Conservation (phyloP, 2,329 filamentous ascomycete genomes). For the Cadophora sp. region DNA sequence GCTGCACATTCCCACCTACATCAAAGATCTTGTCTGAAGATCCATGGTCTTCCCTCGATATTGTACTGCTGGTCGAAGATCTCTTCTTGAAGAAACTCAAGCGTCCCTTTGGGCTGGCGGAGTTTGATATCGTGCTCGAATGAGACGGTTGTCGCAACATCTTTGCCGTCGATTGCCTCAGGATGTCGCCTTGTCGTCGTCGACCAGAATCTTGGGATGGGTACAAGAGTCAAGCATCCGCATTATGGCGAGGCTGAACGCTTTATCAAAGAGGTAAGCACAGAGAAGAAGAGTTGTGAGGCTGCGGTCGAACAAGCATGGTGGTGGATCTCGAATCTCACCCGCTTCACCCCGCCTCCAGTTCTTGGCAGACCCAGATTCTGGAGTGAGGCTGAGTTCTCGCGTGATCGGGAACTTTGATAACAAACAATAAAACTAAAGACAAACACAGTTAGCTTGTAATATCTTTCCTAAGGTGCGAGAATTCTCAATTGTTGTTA, state of each 20-base stretch:
- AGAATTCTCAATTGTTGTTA: too few relatives aligned
- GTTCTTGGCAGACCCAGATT: slow-evolving; percentile 6
- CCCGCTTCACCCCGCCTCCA: slow-evolving; percentile 10
- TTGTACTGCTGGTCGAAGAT: slow-evolving; percentile 20
- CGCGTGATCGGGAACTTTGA: background rate
- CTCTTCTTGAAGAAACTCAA: slow-evolving; percentile 34
- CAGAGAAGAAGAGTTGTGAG: background rate
- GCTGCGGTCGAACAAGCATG: background rate
- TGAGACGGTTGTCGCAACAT: slow-evolving; percentile 37
- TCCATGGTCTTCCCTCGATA: slow-evolving; percentile 24
- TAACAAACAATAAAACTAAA: background rate
- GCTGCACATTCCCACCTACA: slow-evolving; percentile 9
- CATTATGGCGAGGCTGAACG: slow-evolving; percentile 29
- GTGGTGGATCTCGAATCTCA: background rate
- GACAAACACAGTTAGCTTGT: too few relatives aligned
- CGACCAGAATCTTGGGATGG: slow-evolving; percentile 20
- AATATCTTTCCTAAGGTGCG: too few relatives aligned
- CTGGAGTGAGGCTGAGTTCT: background rate
- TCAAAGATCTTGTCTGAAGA: slow-evolving; percentile 34
- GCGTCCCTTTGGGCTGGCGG: slow-evolving; percentile 32
- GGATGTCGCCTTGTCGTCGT: slow-evolving; percentile 19
- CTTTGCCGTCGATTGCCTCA: slow-evolving; percentile 12
- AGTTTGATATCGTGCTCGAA: slow-evolving; percentile 30
- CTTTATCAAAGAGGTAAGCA: too few relatives aligned
- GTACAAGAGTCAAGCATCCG: slow-evolving; percentile 18